Percentiles rank a stretch among this genome's conserved stretches.
Conservation (phyloP, 2,329 filamentous ascomycete species). For the Calonectria leucothoes region DNA sequence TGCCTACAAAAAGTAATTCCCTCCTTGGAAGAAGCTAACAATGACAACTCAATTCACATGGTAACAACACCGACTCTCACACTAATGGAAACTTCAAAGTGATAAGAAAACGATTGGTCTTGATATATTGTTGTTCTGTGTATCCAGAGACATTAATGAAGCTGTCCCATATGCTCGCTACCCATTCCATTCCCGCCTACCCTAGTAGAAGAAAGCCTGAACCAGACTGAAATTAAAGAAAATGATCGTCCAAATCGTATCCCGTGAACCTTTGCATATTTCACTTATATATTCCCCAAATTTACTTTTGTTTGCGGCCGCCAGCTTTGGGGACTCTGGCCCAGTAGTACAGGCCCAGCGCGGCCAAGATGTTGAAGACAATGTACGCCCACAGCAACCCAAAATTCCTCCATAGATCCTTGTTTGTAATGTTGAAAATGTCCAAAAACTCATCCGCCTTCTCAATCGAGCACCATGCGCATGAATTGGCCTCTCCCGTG, state of each 20-base stretch:
- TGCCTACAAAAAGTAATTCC: too few species aligned
- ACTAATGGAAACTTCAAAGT: neutral
- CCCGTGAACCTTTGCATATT: neutral
- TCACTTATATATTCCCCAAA: neutral
- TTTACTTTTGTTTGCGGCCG: neutral
- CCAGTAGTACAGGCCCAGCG: slow-evolving; percentile 66
- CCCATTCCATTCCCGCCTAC: neutral
- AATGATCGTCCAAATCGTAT: neutral
- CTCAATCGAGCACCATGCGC: slow-evolving; percentile 66
- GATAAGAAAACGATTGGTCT: too few species aligned
- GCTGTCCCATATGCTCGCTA: neutral
- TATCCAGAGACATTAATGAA: neutral
- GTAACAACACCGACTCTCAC: neutral
- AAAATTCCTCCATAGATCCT: slow-evolving; percentile 74
- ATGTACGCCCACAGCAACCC: slow-evolving; percentile 70
- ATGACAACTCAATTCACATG: neutral
- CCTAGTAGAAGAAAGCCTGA: neutral
- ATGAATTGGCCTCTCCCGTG: slow-evolving; percentile 56
- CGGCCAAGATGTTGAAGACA: slow-evolving; percentile 65
- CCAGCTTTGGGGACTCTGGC: slow-evolving; percentile 54
- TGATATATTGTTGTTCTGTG: neutral
- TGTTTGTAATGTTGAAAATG: slow-evolving; percentile 62
- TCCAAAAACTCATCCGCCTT: slow-evolving; percentile 65
- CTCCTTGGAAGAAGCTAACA: neutral
- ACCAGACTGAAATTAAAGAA: neutral